Conservation (phyloP, 805 yeast genomes). For the Blastobotrys parvus region DNA sequence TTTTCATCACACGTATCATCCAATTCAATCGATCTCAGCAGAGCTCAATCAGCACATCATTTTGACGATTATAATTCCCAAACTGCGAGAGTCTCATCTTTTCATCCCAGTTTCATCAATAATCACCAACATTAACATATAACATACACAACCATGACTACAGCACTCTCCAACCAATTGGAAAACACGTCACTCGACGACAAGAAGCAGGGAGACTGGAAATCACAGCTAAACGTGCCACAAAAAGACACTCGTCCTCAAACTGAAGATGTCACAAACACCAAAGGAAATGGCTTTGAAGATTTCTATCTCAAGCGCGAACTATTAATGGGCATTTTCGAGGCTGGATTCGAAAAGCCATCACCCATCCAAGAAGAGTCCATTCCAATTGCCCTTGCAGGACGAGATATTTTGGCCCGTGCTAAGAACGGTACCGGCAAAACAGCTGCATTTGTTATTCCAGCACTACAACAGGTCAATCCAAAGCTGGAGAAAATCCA, state of each 20-base stretch:
- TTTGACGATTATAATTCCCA: too few species aligned
- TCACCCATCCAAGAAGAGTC: conserved; percentile 97
- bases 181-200: conserved; percentile 10
- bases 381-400: conserved; percentile 90
- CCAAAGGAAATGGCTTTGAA: conserved; percentile 87
- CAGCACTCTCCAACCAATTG: conserved; percentile 15
- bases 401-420: conserved; percentile 92
- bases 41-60: too few species aligned
- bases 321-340: conserved; percentile 94
- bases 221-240: conserved; percentile 64
- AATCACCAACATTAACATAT: background rate
- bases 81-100: too few species aligned
- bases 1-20: too few species aligned
- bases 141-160: conserved; percentile 8
- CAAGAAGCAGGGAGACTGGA: conserved; percentile 66
- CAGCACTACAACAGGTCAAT: conserved; percentile 80
- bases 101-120: background rate
- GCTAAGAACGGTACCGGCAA: conserved; percentile 99
- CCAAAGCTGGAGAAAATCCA: conserved; percentile 81
- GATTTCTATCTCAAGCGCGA: conserved; percentile 89
- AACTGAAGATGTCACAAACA: conserved; percentile 89
- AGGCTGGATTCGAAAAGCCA: conserved; percentile 97
- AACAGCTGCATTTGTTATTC: conserved; percentile 95
- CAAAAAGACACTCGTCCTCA: conserved; percentile 87
- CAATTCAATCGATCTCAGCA: too few species aligned